Conservation (phyloP, 805 yeast genomes). For the Lipomyces yamanashiensis region DNA sequence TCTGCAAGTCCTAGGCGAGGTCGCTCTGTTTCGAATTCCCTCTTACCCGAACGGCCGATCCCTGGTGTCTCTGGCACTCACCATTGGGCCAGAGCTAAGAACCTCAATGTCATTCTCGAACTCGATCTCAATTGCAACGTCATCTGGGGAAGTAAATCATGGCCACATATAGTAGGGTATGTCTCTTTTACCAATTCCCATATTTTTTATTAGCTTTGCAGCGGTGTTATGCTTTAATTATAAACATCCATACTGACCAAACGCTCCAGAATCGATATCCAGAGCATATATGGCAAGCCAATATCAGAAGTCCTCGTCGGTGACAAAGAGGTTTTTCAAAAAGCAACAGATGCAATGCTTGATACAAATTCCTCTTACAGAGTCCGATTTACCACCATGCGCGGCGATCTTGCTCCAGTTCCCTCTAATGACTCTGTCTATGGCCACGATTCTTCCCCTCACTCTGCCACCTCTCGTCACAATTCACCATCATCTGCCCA, state of each 20-base stretch:
- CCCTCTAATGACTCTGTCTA: slow-evolving; percentile 19
- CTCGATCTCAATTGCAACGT: slow-evolving; percentile 78
- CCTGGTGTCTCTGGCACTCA: neutral
- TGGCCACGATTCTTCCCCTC: slow-evolving; percentile 4
- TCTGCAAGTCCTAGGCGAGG: slow-evolving; percentile 21
- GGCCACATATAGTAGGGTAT: slow-evolving; percentile 76
- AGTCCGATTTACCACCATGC: slow-evolving; percentile 32
- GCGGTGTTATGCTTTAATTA: neutral
- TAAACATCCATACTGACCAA: neutral
- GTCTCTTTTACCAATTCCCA: slow-evolving; percentile 1
- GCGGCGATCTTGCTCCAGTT: slow-evolving; percentile 35
- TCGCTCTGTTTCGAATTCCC: slow-evolving; percentile 20
- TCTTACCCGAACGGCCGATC: slow-evolving; percentile 2
- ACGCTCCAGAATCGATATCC: slow-evolving; percentile 21
- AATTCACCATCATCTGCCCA: neutral
- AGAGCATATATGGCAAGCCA: slow-evolving; percentile 36
- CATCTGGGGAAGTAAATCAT: slow-evolving; percentile 71
- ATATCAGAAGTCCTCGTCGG: slow-evolving; percentile 40
- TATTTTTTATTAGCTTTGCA: neutral
- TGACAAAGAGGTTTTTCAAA: slow-evolving; percentile 39
- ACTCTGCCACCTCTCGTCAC: neutral
- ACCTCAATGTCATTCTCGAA: slow-evolving; percentile 73
- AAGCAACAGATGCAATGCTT: slow-evolving; percentile 45
- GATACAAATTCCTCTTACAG: slow-evolving; percentile 39
- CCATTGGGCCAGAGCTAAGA: slow-evolving; percentile 25